These are phyloP conservation scores for Theobroma grandiflorum DNA, from an alignment of 441 rosid species.

Conservation along the genomic window DNA sequence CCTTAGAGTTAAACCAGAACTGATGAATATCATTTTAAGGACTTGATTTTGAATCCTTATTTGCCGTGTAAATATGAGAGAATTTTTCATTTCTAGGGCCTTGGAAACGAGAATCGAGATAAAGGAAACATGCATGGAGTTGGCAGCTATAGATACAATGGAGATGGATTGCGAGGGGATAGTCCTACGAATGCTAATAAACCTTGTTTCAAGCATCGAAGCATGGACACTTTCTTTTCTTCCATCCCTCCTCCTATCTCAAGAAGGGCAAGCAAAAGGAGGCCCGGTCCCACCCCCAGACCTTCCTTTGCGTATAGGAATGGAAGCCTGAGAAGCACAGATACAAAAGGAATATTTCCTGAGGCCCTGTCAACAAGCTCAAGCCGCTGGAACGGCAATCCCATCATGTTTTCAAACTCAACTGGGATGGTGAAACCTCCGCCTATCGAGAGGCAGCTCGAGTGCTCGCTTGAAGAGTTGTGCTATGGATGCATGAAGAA, in stretches of 20 bases:
- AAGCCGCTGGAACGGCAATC: constrained; percentile 43
- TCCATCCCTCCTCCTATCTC: constrained; percentile 38
- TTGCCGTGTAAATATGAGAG: background rate
- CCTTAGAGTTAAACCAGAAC: too few species aligned
- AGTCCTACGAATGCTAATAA: constrained; percentile 20
- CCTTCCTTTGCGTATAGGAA: constrained; percentile 38
- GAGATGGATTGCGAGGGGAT: constrained; percentile 16
- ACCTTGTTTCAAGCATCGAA: constrained; percentile 35
- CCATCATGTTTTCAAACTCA: constrained; percentile 82
- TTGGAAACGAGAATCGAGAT: constrained; percentile 27
- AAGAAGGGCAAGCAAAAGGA: constrained; percentile 55
- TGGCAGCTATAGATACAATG: constrained; percentile 44
- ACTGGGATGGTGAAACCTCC: constrained; percentile 66
- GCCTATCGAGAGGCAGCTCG: constrained; percentile 58
- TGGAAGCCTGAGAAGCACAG: constrained; percentile 42
- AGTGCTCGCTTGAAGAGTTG: constrained; percentile 89
- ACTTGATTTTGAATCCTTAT: background rate
- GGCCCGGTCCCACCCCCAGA: constrained; percentile 32
- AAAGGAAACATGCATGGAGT: constrained; percentile 46
- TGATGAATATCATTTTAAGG: background rate
- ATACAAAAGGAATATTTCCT: constrained; percentile 22
- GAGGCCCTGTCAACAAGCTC: constrained; percentile 37
- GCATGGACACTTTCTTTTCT: constrained; percentile 39
- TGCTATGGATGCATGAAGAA: constrained; percentile 80
- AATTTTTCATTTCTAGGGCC: constrained; percentile 22